Evolutionary conservation across 805 yeast genomes (phyloP).

Genomic region (Schizosaccharomyces cryophilus): DNA sequence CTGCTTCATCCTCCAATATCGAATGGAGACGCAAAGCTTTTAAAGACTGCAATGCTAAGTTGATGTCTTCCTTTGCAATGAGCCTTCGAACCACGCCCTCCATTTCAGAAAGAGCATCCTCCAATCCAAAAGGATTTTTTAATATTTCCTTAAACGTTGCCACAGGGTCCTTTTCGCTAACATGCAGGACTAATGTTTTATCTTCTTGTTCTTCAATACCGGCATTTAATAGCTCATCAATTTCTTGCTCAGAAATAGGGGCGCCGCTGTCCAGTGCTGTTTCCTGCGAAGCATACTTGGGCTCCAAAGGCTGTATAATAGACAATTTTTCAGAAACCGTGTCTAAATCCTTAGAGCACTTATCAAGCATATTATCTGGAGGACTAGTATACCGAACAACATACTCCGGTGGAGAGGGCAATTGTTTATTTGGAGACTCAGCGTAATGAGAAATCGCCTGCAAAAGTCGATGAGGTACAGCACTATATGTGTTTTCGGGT

Average conservation of each 20-base stretch:
- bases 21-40: background rate
- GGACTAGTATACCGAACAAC: background rate
- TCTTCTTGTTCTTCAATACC: background rate
- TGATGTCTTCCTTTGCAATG: background rate
- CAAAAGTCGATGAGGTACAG: background rate
- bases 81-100: background rate
- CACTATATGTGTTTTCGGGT: background rate
- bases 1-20: background rate
- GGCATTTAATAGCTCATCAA: background rate
- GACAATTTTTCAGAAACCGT: background rate
- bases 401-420: background rate
- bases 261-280: background rate
- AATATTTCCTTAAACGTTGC: background rate
- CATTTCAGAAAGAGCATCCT: background rate
- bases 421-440: background rate
- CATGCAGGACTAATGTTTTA: background rate
- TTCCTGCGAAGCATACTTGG: background rate
- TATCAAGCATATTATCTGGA: background rate
- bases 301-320: background rate
- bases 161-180: background rate
- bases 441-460: background rate
- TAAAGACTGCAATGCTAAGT: background rate
- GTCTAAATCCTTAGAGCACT: background rate
- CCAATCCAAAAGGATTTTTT: background rate
- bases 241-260: background rate